Base-by-base conservation (phyloP, 2,329 filamentous ascomycete genomes). In the Purpureocillium lavendulum region DNA sequence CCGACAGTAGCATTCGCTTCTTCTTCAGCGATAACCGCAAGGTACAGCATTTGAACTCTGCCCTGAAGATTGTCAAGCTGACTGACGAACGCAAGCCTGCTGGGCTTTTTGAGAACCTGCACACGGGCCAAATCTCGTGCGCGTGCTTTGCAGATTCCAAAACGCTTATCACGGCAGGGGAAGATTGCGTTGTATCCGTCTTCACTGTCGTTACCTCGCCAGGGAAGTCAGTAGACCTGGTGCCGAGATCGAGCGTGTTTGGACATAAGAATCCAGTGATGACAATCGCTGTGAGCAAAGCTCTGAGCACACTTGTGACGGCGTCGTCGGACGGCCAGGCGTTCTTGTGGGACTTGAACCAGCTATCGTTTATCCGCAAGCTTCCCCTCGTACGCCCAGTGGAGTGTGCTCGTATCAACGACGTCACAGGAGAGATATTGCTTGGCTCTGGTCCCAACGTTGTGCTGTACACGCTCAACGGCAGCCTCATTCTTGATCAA, bases 271-370 rank as follows among this genome's bases (percentile, higher is more conserved):
- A 79, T 0, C 80, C 89, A 0, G 84, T 97, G 13, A 87, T 80
- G 2, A 78, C 79, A 2, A 80, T 98, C 35, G 86, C 89, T 0
- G 82, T 90, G 2, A 94, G 87, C 30, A 84, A 88, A 45, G 84
- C 87, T 0, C 94, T 96, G 59, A 89, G 87, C 54, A 85, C 88
- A 0, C 77, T 98, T 38, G 71, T 97, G 3, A 94, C 88, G 2
- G 83, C 85, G 1, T 89, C 85, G 0, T 73, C 74, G 1, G 87
- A 94, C 53, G 89, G 89, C 0, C 80, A 86, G 30, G 80, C 89
- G 10, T 80, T 94, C 53, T 69, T 97, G 4, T 98, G 92, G 92
- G 92, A 97, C 58, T 71, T 98, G 4, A 98, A 97, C 59, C 79
- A 87, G 13, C 76, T 88, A 11, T 84, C 87, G 38, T 94, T 95